phyloP scores from a whole-genome alignment of 2,329 filamentous ascomycete genomes.

The Epichloe scottii region DNA sequence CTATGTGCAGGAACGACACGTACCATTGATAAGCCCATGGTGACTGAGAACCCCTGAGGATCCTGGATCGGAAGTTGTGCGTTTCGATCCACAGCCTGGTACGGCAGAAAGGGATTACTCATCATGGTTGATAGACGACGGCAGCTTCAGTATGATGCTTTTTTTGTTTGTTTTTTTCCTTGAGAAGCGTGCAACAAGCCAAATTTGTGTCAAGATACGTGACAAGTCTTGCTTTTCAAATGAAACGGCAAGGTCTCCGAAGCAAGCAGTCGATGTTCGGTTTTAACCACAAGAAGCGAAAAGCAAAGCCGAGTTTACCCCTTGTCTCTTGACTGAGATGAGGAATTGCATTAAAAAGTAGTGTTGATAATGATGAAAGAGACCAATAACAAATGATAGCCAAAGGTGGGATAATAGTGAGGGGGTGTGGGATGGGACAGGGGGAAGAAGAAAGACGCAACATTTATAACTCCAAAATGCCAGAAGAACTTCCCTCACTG shows the following conservation, averaged over 20 bases:
- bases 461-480: neutral
- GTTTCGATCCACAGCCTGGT: neutral
- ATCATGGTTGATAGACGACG: neutral
- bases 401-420: neutral
- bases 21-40: neutral
- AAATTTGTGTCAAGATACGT: too few species aligned
- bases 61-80: neutral
- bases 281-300: too few species aligned
- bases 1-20: neutral
- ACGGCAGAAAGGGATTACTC: neutral
- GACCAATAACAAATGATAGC: neutral
- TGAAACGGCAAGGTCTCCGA: too few species aligned
- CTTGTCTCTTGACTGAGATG: too few species aligned
- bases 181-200: neutral
- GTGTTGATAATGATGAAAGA: neutral
- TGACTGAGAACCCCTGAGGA: neutral
- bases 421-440: neutral
- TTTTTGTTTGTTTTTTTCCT: neutral
- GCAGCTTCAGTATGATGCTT: neutral
- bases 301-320: too few species aligned
- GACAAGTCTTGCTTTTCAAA: too few species aligned
- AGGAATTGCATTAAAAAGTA: neutral
- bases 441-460: neutral
- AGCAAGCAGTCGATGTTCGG: too few species aligned
- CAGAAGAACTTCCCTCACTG: neutral